Conservation (phyloP, 352 stramenopile genomes). For the Phytophthora kernoviae region DNA sequence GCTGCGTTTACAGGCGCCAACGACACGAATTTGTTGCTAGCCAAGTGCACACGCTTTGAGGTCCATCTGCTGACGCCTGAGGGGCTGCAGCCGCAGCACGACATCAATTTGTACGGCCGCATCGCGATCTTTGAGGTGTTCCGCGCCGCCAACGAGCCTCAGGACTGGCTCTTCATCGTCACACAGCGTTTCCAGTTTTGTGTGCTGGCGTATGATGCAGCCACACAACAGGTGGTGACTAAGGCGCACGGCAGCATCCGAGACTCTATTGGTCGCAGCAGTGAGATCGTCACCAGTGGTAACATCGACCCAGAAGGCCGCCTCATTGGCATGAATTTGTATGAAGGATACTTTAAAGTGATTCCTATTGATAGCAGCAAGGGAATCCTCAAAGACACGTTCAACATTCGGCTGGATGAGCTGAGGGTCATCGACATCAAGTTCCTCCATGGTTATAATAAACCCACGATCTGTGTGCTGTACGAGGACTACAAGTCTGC, state of each 20-base stretch:
- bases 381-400: conserved; percentile 83
- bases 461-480: conserved; percentile 91
- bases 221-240: conserved; percentile 75
- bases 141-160: conserved; percentile 65
- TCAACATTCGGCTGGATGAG: conserved; percentile 94
- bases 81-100: conserved; percentile 84
- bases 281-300: conserved; percentile 87
- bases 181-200: conserved; percentile 92
- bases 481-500: conserved; percentile 92
- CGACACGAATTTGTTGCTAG: conserved; percentile 91
- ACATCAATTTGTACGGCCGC: conserved; percentile 87
- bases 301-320: conserved; percentile 89
- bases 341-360: conserved; percentile 92
- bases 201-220: conserved; percentile 83
- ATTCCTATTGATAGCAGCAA: conserved; percentile 87
- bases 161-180: conserved; percentile 90
- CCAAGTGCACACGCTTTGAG: conserved; percentile 90
- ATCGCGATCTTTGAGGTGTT: conserved; percentile 90
- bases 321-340: conserved; percentile 92
- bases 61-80: conserved; percentile 88
- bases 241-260: conserved; percentile 87
- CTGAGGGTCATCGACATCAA: conserved; percentile 94
- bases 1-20: conserved; percentile 86
- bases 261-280: conserved; percentile 87
- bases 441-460: conserved; percentile 90